Evolutionary conservation across 2,329 filamentous ascomycete genomes (phyloP), one percentile per base, ranked within the genome.

Genomic region (Colletotrichum australisinense): DNA sequence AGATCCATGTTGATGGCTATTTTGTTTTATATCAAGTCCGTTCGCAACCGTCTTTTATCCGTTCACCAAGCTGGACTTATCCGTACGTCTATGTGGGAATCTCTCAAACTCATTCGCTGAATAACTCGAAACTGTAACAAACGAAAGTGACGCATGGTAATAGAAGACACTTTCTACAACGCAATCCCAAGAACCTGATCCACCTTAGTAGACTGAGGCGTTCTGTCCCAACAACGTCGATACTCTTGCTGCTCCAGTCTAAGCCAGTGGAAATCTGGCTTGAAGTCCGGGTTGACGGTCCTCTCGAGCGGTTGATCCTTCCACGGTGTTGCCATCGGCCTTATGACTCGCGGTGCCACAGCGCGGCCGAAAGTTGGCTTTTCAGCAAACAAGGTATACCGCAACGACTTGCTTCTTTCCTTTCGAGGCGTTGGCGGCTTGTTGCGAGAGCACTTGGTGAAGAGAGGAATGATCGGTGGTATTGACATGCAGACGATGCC

Each of bases 401-500:
- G 56, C 0, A 30, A 26, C 14, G 71, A 52, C 46, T n/a, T 60
- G n/a, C 46, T 35, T 5, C 60, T 38, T 26, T 22, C 19, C 11
- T 52, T 60, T 11, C n/a, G 35, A 32, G 19, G 28, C 28, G 19
- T 57, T n/a, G 6, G 49, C 49, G 53, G 26, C 16, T 49, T 66
- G 24, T 30, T 65, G 12, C 58, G 62, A n/a, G 67, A 58, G 5
- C 62, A 66, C 19, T 38, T 56, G 24, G 67, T 55, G 55, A 78
- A 73, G 5, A 80, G 72, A 2, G 79, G 79, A 7, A 79, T 73
- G 38, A 82, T 76, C 9, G 78, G 78, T 4, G 81, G 80, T n/a
- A 82, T 72, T 7, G 80, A 82, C 11, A 80, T 80, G 72, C 80
- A 81, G 38, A 81, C 76, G 70, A 82, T 82, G 59, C 78, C 80